A percentile compares a stretch with the other conserved stretches of the same genome.
phyloP scores from a whole-genome alignment of 129 eudicot genomes.

The Chrysanthemum seticuspe region DNA sequence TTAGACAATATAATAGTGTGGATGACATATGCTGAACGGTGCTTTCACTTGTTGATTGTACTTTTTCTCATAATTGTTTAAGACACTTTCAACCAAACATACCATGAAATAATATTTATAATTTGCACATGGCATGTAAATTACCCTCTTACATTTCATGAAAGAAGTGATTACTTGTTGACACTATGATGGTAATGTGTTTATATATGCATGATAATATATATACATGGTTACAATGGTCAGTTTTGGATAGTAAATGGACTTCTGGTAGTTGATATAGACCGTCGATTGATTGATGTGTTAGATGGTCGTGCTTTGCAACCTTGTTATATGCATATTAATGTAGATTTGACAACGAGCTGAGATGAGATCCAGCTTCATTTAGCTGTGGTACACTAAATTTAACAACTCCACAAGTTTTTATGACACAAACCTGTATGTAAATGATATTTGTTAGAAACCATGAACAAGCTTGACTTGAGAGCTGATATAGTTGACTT shows the following conservation, averaged over 20 bases:
- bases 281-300: no score
- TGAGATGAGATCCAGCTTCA: no score
- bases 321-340: no score
- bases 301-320: no score
- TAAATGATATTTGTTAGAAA: no score
- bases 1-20: constrained; percentile 1
- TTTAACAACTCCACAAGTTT: no score
- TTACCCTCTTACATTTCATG: constrained; percentile 11
- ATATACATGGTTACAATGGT: background rate
- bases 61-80: background rate
- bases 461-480: no score
- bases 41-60: constrained; percentile 12
- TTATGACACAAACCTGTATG: no score
- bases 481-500: no score
- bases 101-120: constrained; percentile 19
- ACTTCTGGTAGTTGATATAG: no score
- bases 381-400: no score
- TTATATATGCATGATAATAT: background rate
- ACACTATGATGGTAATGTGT: constrained; percentile 14
- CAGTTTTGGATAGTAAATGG: background rate
- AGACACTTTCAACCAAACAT: constrained; percentile 23
- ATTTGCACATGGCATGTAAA: constrained; percentile 32
- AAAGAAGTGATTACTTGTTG: constrained; percentile 7
- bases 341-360: no score
- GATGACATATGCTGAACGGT: background rate